Conservation (phyloP, 495 filamentous ascomycete genomes). For the Penicillium steckii region DNA sequence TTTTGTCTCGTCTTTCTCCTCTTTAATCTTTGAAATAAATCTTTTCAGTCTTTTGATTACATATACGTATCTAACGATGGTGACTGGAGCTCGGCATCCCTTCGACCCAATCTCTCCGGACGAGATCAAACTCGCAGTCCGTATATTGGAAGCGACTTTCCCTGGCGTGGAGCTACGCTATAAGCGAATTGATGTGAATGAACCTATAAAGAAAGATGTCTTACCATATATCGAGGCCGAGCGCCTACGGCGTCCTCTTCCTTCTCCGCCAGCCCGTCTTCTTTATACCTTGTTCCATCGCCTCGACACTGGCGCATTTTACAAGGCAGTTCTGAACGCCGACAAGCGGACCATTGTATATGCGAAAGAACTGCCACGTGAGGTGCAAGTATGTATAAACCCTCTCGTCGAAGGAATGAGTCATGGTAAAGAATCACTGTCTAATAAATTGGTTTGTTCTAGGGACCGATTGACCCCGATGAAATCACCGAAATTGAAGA, state of each 20-base stretch:
- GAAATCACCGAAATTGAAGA: slow-evolving; percentile 41
- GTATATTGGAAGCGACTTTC: slow-evolving; percentile 36
- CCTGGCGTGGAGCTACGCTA: slow-evolving; percentile 34
- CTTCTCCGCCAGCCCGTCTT: slow-evolving; percentile 31
- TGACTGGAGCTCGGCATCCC: slow-evolving; percentile 27
- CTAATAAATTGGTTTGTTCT: slow-evolving; percentile 9
- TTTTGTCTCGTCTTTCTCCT: neutral
- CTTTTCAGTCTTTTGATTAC: too few species aligned
- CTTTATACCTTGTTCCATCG: slow-evolving; percentile 44
- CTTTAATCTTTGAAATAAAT: neutral
- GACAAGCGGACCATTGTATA: slow-evolving; percentile 31
- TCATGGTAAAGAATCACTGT: neutral
- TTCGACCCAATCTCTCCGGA: slow-evolving; percentile 41
- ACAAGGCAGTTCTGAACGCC: slow-evolving; percentile 38
- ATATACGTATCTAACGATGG: slow-evolving; percentile 10
- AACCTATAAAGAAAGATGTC: slow-evolving; percentile 39
- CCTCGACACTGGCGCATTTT: slow-evolving; percentile 37
- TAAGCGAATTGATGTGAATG: slow-evolving; percentile 41
- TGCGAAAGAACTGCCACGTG: slow-evolving; percentile 38
- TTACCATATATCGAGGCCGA: slow-evolving; percentile 40
- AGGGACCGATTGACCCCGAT: slow-evolving; percentile 42
- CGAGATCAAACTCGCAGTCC: slow-evolving; percentile 39
- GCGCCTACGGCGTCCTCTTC: slow-evolving; percentile 32
- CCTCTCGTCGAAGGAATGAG: neutral
- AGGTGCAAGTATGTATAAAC: slow-evolving; percentile 32